phyloP scores from a whole-genome alignment of 768 basidiomycete species.

The Hygrophorus pudorinus region DNA sequence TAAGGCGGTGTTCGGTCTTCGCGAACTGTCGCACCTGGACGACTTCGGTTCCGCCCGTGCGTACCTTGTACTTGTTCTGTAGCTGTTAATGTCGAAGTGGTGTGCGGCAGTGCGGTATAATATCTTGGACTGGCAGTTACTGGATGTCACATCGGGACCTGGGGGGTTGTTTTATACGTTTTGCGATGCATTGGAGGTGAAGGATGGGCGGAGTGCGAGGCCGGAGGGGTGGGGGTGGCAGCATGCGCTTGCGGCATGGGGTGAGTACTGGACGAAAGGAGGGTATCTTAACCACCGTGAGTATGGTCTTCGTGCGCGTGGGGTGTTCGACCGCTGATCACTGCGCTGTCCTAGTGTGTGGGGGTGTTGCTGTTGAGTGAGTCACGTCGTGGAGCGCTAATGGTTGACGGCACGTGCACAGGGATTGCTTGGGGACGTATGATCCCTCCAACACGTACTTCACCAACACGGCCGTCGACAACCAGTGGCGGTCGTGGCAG shows the following conservation, averaged over 20 bases:
- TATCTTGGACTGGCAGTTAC: constrained; percentile 59
- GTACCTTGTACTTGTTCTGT: constrained; percentile 12
- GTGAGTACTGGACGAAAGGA: constrained; percentile 40
- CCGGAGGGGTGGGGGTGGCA: constrained; percentile 51
- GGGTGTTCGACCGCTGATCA: not conserved
- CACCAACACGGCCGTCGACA: constrained; percentile 47
- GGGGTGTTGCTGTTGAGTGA: constrained; percentile 32
- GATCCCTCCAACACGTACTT: constrained; percentile 31
- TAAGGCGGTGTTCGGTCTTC: constrained; percentile 54
- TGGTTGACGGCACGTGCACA: constrained; percentile 9
- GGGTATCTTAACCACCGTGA: constrained; percentile 37
- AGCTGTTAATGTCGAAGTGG: constrained; percentile 17
- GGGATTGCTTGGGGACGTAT: constrained; percentile 34
- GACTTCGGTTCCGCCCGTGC: constrained; percentile 54
- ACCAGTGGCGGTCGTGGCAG: constrained; percentile 51
- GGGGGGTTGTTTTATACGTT: constrained; percentile 43
- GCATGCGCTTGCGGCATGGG: constrained; percentile 53
- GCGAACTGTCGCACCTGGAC: constrained; percentile 46
- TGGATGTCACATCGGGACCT: constrained; percentile 42
- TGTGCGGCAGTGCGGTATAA: constrained; percentile 39
- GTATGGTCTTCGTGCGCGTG: constrained; percentile 14
- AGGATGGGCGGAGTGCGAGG: constrained; percentile 40
- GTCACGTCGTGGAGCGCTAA: constrained; percentile 13
- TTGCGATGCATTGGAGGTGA: constrained; percentile 61
- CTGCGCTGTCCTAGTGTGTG: constrained; percentile 31